Base-by-base conservation (phyloP, 2,329 filamentous ascomycete genomes). In the Colletotrichum nymphaeae region DNA sequence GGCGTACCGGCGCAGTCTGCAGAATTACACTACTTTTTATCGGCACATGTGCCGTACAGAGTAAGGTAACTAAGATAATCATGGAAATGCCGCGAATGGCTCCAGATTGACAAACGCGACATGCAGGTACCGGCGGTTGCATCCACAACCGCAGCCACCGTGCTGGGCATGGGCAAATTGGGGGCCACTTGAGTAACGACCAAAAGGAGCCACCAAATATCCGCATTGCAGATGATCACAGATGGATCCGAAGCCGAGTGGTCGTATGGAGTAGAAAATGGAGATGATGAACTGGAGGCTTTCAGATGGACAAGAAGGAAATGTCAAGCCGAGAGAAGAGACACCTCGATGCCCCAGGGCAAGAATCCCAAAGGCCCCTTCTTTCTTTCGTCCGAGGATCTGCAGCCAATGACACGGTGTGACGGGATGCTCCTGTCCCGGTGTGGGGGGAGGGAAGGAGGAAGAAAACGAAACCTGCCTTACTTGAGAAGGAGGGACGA, bases 91-190 rank as follows among this genome's bases (percentile, higher is more conserved):
- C 35, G 70, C 70, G 67, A 24, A 67, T 73, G 70, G 70, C 70
- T 65, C 65, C 59, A 49, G 22, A 52, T 60, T 73, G 67, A 65
- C 70, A 68, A 64, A 64, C 32, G 60, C 67, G 52, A 70, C 24
- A 70, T 73, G 70, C 70, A 73, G 70, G 70, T 73, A 73, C 70
- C 22, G 28, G n/a, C 52, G 11, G n/a, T 63, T 71, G 56, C 46
- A 60, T 46, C 57, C 57, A 65, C 55, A 58, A 24, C 42, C 19
- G 42, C 42, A 49, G 42, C 42, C 42, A 49, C 19, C 42, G 19
- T 49, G 42, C 42, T n/a, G 42, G 42, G 19, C 57, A n/a, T 59
- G 32, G 22, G 37, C 57, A 32, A 59, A 16, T 32, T 16, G 37
- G 55, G 55, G 46, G 24, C 35, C 24, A 28, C 35, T 46, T 55